phyloP scores from a whole-genome alignment of 179 eudicot genomes.

The Dionaea muscipula region DNA sequence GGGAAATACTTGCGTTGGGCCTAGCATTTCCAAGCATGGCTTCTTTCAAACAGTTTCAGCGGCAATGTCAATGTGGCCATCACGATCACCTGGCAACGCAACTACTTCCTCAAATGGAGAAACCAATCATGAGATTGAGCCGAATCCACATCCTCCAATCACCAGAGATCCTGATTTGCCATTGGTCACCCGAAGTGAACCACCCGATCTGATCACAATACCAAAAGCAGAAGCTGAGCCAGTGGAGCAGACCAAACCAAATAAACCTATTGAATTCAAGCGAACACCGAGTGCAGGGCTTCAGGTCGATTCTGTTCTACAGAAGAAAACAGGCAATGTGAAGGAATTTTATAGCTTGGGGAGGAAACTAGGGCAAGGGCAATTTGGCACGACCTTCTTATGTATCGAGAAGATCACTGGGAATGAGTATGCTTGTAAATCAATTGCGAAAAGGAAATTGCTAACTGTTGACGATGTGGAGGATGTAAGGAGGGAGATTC shows the following conservation, averaged over 20 bases:
- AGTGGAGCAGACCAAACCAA: slow-evolving; percentile 15
- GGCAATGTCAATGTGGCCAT: slow-evolving; percentile 59
- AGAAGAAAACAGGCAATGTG: slow-evolving; percentile 6
- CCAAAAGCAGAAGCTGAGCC: slow-evolving; percentile 37
- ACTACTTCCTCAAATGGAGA: slow-evolving; percentile 23
- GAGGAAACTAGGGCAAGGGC: slow-evolving; percentile 14
- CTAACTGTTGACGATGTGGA: slow-evolving; percentile 52
- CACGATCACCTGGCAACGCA: slow-evolving; percentile 22
- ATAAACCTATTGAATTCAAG: slow-evolving; percentile 9
- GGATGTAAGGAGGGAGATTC: slow-evolving; percentile 81
- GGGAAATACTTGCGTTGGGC: slow-evolving; percentile 36
- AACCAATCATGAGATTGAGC: slow-evolving; percentile 11
- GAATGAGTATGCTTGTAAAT: slow-evolving; percentile 34
- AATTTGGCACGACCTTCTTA: slow-evolving; percentile 12
- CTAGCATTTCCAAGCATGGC: slow-evolving; percentile 40
- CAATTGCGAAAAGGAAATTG: slow-evolving; percentile 66
- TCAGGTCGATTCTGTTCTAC: slow-evolving; percentile 11
- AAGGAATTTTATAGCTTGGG: slow-evolving; percentile 15
- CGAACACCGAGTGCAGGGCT: slow-evolving; percentile 15
- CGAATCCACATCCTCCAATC: slow-evolving; percentile 13
- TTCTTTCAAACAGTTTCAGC: slow-evolving; percentile 59
- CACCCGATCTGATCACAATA: slow-evolving; percentile 41
- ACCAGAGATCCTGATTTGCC: slow-evolving; percentile 25
- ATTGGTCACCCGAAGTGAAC: slow-evolving; percentile 45
- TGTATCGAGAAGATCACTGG: slow-evolving; percentile 13